Evolutionary conservation across 2,329 filamentous ascomycete genomes (phyloP), one percentile per base, ranked within the genome.

Genomic region (Atkinsonella texensis): DNA sequence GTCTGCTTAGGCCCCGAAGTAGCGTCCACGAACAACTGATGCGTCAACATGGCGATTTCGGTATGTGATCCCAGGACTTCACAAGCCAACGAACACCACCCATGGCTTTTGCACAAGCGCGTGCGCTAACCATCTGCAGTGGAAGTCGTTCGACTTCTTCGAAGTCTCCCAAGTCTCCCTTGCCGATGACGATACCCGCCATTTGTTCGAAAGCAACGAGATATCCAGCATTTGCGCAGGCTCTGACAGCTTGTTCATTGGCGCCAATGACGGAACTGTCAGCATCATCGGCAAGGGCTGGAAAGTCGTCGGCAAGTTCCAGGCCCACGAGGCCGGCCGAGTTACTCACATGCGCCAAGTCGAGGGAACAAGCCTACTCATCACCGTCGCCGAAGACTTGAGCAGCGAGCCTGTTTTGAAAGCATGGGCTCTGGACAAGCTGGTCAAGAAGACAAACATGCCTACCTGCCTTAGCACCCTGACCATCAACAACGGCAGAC

Each of bases 71-170:
- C 18, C 18, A 8, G 17, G 15, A 7, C 18, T 28, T 31, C 32
- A 12, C 7, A n/a, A 7, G 5, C 23, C 13, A n/a, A 33, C 15
- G 13, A 31, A 18, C 39, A 15, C 4, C 39, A 15, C 4, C 17
- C 11, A 8, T 17, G 28, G 28, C 17, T n/a, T 46, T 12, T 35
- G 23, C 20, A 46, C 28, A 28, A 28, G 28, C 28, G 28, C 28
- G 20, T 46, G 43, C 43, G 20, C 28, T 46, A 15, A 46, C 38
- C 12, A 13, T 5, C 20, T 9, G 18, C 59, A 95, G 91, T 97
- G 93, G 91, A 96, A 96, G 86, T 84, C 86, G 60, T 98, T 98
- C 75, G 90, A 95, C 77, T 98, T 98, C 83, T 97, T 98, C 80
- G 89, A 96, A 71, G 89, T 95, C 68, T 83, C 83, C 66, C 84